These are phyloP conservation scores for Xylaria sp. DNA, from an alignment of 2,329 filamentous ascomycete genomes.

Conservation along the genomic window DNA sequence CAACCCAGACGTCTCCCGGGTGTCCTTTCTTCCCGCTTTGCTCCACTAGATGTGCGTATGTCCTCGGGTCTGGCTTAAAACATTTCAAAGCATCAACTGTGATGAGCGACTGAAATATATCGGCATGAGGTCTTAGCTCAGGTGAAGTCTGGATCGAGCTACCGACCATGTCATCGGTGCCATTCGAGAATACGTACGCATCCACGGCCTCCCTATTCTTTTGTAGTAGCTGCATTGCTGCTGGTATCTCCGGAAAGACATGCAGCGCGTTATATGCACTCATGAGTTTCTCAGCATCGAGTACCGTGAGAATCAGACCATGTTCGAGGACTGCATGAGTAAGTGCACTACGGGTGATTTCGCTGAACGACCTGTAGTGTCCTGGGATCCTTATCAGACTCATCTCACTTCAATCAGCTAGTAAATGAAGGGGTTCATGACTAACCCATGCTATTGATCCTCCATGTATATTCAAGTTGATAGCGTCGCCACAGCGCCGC, in stretches of 20 bases:
- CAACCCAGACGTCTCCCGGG: conserved; percentile 69
- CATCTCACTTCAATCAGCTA: neutral
- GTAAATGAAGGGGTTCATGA: conserved; percentile 27
- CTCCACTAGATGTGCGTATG: conserved; percentile 69
- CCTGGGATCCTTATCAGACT: conserved; percentile 54
- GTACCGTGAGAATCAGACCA: conserved; percentile 55
- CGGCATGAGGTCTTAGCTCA: conserved; percentile 60
- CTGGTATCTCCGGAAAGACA: conserved; percentile 71
- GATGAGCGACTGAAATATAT: conserved; percentile 64
- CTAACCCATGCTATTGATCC: conserved; percentile 78
- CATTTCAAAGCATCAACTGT: conserved; percentile 68
- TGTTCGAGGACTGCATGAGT: conserved; percentile 71
- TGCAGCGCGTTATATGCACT: conserved; percentile 71
- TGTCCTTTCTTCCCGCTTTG: conserved; percentile 58
- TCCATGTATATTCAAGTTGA: conserved; percentile 82
- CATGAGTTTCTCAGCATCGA: conserved; percentile 65
- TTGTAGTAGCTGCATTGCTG: conserved; percentile 61
- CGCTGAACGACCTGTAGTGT: conserved; percentile 68
- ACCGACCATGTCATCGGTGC: conserved; percentile 70
- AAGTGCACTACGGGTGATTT: conserved; percentile 71
- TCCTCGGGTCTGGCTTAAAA: conserved; percentile 73
- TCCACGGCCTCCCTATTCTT: conserved; percentile 53
- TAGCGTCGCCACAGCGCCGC: conserved; percentile 72
- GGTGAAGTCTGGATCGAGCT: conserved; percentile 68
- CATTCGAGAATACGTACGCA: conserved; percentile 76